Percentiles rank a stretch among this genome's conserved stretches.
Evolutionary conservation across 2,329 filamentous ascomycete genomes (phyloP).

Genomic region (Neopestalotiopsis sp.): DNA sequence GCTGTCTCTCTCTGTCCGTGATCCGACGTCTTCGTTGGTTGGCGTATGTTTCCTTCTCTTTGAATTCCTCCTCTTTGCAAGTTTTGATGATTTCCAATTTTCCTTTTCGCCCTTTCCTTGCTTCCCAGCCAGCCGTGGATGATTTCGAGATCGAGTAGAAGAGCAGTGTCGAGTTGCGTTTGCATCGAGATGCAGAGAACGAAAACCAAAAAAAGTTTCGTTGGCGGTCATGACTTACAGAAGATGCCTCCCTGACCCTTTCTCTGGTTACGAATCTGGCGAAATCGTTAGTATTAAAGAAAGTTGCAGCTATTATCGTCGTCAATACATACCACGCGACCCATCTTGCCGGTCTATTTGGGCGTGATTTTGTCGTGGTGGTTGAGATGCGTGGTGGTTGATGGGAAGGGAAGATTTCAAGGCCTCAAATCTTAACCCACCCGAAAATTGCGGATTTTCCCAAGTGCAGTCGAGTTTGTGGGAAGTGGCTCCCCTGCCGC

Average conservation of each 20-base stretch:
- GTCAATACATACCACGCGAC: slow-evolving; percentile 41
- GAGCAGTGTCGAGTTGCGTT: slow-evolving; percentile 1
- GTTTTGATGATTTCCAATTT: not conserved
- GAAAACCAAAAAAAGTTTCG: not conserved
- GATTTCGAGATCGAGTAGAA: slow-evolving; percentile 15
- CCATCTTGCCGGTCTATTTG: slow-evolving; percentile 40
- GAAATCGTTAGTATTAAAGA: slow-evolving; percentile 22
- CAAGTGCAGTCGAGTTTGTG: slow-evolving; percentile 34
- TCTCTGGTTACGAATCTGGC: slow-evolving; percentile 67
- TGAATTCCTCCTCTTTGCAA: not conserved
- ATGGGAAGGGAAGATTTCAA: slow-evolving; percentile 27
- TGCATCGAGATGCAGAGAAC: not conserved
- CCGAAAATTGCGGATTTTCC: slow-evolving; percentile 36
- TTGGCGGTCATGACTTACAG: slow-evolving; percentile 31
- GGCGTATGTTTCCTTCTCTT: not conserved
- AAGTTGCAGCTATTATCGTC: not conserved
- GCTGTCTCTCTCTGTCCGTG: not conserved
- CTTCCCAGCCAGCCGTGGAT: not conserved
- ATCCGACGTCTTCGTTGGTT: slow-evolving; percentile 20
- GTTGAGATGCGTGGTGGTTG: slow-evolving; percentile 29
- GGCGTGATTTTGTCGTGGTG: slow-evolving; percentile 39
- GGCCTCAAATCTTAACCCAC: slow-evolving; percentile 15
- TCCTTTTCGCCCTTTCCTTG: not conserved
- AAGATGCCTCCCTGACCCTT: slow-evolving; percentile 43
- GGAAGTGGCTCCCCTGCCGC: slow-evolving; percentile 33